Conservation (phyloP, 2,329 filamentous ascomycete genomes). For the Penicillium sp. region DNA sequence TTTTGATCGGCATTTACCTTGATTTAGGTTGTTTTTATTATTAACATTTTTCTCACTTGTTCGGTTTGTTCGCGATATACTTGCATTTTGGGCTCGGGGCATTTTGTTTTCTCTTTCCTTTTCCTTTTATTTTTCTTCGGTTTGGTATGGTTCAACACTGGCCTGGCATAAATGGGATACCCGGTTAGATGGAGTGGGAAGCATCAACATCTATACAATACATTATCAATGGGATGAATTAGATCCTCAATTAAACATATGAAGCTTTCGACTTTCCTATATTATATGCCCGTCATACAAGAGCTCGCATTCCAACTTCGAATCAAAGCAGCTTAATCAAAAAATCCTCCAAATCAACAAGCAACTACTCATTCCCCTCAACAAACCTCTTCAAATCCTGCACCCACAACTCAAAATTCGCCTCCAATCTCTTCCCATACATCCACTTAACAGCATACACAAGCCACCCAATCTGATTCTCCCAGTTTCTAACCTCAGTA, state of each 20-base stretch:
- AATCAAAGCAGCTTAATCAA: background rate
- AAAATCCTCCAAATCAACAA: background rate
- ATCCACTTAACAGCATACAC: slow-evolving; percentile 47
- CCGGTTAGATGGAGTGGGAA: slow-evolving; percentile 18
- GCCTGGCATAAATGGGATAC: slow-evolving; percentile 17
- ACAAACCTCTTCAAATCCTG: slow-evolving; percentile 44
- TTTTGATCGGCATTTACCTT: background rate
- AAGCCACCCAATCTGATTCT: slow-evolving; percentile 44
- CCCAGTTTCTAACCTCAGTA: slow-evolving; percentile 46
- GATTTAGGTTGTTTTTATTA: background rate
- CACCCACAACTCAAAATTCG: slow-evolving; percentile 44
- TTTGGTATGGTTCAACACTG: slow-evolving; percentile 2
- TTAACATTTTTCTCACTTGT: background rate
- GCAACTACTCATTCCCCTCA: slow-evolving; percentile 20
- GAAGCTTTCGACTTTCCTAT: background rate
- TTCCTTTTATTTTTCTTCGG: background rate
- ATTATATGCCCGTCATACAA: too few relatives aligned
- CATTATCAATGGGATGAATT: background rate
- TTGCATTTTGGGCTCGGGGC: slow-evolving; percentile 2
- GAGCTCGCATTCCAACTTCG: background rate
- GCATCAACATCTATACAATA: background rate
- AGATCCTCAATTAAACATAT: background rate
- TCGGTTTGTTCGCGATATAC: slow-evolving; percentile 4
- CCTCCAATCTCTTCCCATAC: slow-evolving; percentile 38
- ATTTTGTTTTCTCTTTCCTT: slow-evolving; percentile 2